These are phyloP conservation scores for Cutaneotrichosporon arboriforme DNA, from an alignment of 1,284 basidiomycete species.

Conservation along the genomic window DNA sequence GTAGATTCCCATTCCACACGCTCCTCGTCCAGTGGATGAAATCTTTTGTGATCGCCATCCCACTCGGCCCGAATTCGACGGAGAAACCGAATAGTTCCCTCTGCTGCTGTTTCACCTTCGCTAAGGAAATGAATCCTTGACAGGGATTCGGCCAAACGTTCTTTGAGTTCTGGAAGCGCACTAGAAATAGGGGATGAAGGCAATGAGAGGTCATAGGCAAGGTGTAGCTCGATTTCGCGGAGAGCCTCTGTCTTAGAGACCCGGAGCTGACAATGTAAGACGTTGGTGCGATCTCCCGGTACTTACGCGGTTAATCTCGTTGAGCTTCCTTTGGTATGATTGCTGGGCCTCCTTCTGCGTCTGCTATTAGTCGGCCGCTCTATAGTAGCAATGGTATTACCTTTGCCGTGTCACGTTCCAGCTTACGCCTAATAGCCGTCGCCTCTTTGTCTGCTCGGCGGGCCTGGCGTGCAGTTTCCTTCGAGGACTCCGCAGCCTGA, in stretches of 20 bases:
- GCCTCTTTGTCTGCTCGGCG: conserved; percentile 19
- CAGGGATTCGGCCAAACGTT: conserved; percentile 29
- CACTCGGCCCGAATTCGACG: conserved; percentile 37
- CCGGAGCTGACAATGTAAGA: conserved; percentile 27
- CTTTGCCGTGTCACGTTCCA: conserved; percentile 33
- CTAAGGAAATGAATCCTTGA: conserved; percentile 28
- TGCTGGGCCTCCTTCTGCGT: conserved; percentile 38
- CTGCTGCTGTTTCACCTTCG: conserved; percentile 26
- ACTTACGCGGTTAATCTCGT: conserved; percentile 25
- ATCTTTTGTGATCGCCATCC: conserved; percentile 28
- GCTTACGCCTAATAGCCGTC: conserved; percentile 28
- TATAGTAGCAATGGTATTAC: no score
- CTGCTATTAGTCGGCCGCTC: conserved; percentile 5
- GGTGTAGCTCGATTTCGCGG: conserved; percentile 41
- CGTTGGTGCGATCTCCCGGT: no score
- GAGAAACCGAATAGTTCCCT: conserved; percentile 40
- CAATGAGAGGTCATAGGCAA: conserved; percentile 36
- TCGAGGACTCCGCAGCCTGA: no score
- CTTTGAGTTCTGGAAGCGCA: conserved; percentile 36
- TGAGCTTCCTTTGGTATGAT: conserved; percentile 37
- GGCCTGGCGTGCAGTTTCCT: not conserved
- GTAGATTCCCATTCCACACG: conserved; percentile 48
- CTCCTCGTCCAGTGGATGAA: conserved; percentile 29
- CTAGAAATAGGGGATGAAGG: conserved; percentile 38
- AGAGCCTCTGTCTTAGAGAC: conserved; percentile 42